Base-by-base conservation (phyloP, 139 green algal genomes). In the Micromonas pusilla region DNA sequence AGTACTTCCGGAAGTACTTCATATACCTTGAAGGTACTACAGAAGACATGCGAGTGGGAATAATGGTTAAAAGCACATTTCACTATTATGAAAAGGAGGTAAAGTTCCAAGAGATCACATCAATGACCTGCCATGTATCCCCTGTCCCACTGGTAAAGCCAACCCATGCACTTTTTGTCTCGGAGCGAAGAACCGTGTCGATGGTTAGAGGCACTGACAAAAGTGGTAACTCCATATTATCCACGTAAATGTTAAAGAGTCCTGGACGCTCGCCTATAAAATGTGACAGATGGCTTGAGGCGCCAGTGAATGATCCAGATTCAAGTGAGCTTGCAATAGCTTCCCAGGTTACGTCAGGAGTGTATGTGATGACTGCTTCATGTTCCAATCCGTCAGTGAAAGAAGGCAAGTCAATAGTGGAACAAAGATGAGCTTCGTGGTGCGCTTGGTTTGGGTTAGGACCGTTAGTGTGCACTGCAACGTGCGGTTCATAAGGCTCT, bases 201-300 rank as follows among this genome's bases (percentile, higher is more conserved):
- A 76, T 64, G 70, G 26, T 64, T 9, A 76, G 33, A n/a, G 70
- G 70, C 3, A 76, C 70, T 26, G 32, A 63, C 39, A 76, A n/a
- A 26, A 63, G 3, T 34, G 70, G 70, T 2, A 20, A 19, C 31
- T 4, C 5, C 25, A 63, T 33, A 37, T 63, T 16, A 31, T 76
- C 70, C 23, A 76, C 33, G 36, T 64, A 76, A 26, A 76, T 20
- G 16, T 4, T 34, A 26, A 72, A 4, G n/a, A 72, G 21, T 25
- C 28, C 65, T 21, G 33, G 32, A 23, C 13, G 13, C n/a, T 72
- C 65, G 28, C 13, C 30, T 2, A 33, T 45, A 33, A 52, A 33
- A 26, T 32, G 2, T 3, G 4, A 26, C n/a, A 72, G 65, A 4
- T 32, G 13, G 3, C n/a, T 38, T 32, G 28, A 52, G 4, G 33